Base-by-base conservation (phyloP, 1,139 yeast genomes). In the Zygosaccharomyces pseudobailii region DNA sequence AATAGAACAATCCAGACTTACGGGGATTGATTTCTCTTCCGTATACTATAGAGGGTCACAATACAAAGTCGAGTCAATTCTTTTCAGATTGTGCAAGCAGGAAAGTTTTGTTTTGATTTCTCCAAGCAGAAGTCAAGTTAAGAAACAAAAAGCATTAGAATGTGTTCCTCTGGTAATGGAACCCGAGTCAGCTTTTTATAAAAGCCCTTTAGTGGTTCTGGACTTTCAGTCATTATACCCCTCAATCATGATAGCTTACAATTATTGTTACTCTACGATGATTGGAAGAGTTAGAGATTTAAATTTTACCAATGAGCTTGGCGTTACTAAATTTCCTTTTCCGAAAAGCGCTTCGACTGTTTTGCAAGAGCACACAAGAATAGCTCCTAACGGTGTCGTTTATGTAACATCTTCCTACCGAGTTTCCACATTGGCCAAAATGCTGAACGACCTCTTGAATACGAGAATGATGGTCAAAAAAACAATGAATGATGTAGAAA, bases 181-280 rank as follows among this genome's bases (percentile, higher is more conserved):
- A 61, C 98, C 98, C 0, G 79, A 79, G 36, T 80, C 96, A 5
- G 80, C 80, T 36, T 87, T 84, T 56, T 92, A 89, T 65, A 88
- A 87, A 51, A 85, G 94, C 42, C 98, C 98, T 0, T 71, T 92
- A 42, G 76, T 90, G 9, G 97, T 92, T 0, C 69, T 92, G 25
- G 98, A 92, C 65, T 92, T 92, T 60, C 97, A 92, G 59, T 88
- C 97, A 0, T 73, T 92, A 47, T 92, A 92, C 60, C 98, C 98
- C 0, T 89, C 97, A 0, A 77, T 92, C 17, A 79, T 92, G 66
- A 87, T 89, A 57, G 98, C 97, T 0, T 87, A 87, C 64, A 92
- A 92, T 59, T 84, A 87, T 56, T 92, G 98, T 60, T 92, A 82
- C 61, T 86, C 97, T 0, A 92, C 98, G 0, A 71, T 90, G 46